These are phyloP conservation scores for Blastocystis sp. DNA, from an alignment of 352 stramenopile species.

Conservation along the genomic window DNA sequence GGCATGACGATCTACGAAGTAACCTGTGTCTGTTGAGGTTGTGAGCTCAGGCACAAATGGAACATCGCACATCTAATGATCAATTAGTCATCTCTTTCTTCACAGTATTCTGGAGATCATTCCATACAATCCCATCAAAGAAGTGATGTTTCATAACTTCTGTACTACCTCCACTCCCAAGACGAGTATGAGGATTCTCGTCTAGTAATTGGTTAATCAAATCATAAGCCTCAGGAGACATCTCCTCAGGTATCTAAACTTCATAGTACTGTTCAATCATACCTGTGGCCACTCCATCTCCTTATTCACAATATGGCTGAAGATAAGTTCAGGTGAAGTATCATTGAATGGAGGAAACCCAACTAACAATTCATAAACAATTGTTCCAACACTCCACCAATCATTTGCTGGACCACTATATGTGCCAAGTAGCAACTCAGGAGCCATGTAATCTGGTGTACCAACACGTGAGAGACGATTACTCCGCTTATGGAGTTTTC, in stretches of 20 bases:
- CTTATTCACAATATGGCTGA: slow-evolving; percentile 77
- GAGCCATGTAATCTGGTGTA: slow-evolving; percentile 96
- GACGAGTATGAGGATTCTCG: slow-evolving; percentile 73
- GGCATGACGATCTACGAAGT: slow-evolving; percentile 78
- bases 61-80: slow-evolving; percentile 55
- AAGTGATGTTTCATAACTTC: slow-evolving; percentile 93
- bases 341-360: slow-evolving; percentile 97
- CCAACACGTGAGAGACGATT: slow-evolving; percentile 93
- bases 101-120: slow-evolving; percentile 69
- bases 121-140: slow-evolving; percentile 70
- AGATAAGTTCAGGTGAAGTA: slow-evolving; percentile 76
- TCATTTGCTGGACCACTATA: slow-evolving; percentile 80
- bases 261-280: slow-evolving; percentile 79
- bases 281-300: slow-evolving; percentile 78
- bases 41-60: slow-evolving; percentile 78
- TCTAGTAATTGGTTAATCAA: slow-evolving; percentile 76
- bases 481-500: slow-evolving; percentile 74
- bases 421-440: slow-evolving; percentile 87
- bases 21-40: slow-evolving; percentile 77
- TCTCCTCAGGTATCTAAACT: slow-evolving; percentile 65
- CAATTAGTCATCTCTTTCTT: slow-evolving; percentile 7
- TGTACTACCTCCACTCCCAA: slow-evolving; percentile 83
- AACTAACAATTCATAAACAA: slow-evolving; percentile 97
- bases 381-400: slow-evolving; percentile 97
- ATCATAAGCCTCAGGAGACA: slow-evolving; percentile 75